Conservation (phyloP, 2,329 filamentous ascomycete species). For the Biscogniauxia mediterranea region DNA sequence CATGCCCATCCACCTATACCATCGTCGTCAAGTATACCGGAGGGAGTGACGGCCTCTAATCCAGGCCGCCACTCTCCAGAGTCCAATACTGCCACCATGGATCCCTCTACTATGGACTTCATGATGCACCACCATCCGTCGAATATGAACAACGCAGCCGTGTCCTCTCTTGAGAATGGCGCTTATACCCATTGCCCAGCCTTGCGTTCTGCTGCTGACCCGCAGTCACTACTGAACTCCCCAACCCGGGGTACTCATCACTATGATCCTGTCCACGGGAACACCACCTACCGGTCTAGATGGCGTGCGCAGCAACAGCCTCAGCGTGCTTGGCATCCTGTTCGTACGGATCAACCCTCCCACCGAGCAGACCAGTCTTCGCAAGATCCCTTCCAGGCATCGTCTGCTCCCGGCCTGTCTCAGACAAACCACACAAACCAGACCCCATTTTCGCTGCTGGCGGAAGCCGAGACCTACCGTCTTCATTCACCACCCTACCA, state of each 20-base stretch:
- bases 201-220: conserved; percentile 25
- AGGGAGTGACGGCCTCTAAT: conserved; percentile 17
- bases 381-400: background rate
- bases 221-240: conserved; percentile 19
- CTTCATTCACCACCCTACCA: conserved; percentile 3
- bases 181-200: conserved; percentile 29
- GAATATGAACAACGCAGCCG: conserved; percentile 11
- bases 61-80: conserved; percentile 20
- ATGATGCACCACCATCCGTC: conserved; percentile 24
- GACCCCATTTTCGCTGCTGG: conserved; percentile 8
- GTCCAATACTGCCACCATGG: conserved; percentile 16
- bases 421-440: conserved; percentile 5
- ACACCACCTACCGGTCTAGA: conserved; percentile 1
- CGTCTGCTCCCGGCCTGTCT: background rate
- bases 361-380: conserved; percentile 5
- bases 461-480: conserved; percentile 7
- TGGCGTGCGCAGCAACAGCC: conserved; percentile 12
- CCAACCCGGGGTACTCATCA: conserved; percentile 17
- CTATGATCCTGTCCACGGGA: conserved; percentile 26
- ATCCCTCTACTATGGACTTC: conserved; percentile 31
- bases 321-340: conserved; percentile 9
- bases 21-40: conserved; percentile 3
- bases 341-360: conserved; percentile 4
- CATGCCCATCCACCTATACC: background rate
- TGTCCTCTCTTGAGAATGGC: conserved; percentile 12